Percentiles rank a stretch among this genome's conserved stretches.
Conservation (phyloP, 2,329 filamentous ascomycete species). For the Aspergillus fumigatus region DNA sequence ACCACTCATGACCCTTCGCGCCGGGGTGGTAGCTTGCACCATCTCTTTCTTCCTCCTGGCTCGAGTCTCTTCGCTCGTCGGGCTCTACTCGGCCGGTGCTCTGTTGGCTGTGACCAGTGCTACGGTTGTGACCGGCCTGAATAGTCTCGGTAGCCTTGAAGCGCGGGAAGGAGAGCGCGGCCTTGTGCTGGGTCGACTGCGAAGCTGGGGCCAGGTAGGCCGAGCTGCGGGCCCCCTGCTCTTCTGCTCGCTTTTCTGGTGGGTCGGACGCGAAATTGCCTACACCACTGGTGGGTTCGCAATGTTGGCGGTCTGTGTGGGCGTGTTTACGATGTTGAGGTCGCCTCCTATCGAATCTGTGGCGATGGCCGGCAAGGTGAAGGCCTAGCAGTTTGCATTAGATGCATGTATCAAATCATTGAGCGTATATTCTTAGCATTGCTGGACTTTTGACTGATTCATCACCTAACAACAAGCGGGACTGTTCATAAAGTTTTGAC, state of each 20-base stretch:
- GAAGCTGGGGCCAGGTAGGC: constrained; percentile 79
- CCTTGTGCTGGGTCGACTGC: constrained; percentile 76
- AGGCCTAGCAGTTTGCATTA: constrained; percentile 4
- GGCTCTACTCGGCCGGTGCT: constrained; percentile 76
- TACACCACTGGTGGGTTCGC: constrained; percentile 77
- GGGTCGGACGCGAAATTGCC: constrained; percentile 83
- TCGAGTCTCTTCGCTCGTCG: constrained; percentile 60
- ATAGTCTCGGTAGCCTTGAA: constrained; percentile 87
- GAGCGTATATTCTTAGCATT: background rate
- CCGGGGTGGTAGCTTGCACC: constrained; percentile 73
- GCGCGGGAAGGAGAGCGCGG: constrained; percentile 75
- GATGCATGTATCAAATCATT: background rate
- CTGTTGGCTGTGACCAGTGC: constrained; percentile 85
- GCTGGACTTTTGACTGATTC: background rate
- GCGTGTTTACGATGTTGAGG: constrained; percentile 69
- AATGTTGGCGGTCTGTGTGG: constrained; percentile 67
- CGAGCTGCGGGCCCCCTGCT: constrained; percentile 80
- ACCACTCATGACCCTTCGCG: constrained; percentile 72
- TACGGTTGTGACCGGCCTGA: constrained; percentile 90
- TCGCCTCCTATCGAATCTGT: constrained; percentile 43
- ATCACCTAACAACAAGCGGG: background rate
- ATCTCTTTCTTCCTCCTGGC: constrained; percentile 76
- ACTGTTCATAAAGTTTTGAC: background rate
- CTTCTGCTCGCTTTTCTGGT: constrained; percentile 97
- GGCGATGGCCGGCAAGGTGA: constrained; percentile 4